Conservation (phyloP, 257 asterid species). For the Buddleja alternifolia region DNA sequence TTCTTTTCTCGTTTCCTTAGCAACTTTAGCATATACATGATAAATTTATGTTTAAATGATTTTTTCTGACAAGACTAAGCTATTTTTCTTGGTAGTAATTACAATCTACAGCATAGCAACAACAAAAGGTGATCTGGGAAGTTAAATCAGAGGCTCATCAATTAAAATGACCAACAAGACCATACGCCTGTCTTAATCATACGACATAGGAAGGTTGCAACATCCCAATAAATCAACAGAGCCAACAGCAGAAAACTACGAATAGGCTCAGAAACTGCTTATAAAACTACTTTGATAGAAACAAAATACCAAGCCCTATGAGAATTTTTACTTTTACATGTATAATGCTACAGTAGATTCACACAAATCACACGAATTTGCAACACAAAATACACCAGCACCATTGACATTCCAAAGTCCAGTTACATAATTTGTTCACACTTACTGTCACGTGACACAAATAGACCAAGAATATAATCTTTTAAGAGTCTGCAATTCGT, state of each 20-base stretch:
- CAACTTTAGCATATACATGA: no score
- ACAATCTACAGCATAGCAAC: constrained; percentile 9
- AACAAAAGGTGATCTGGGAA: no score
- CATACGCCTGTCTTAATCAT: neutral
- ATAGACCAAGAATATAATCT: constrained; percentile 5
- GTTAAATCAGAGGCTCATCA: no score
- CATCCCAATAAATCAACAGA: constrained; percentile 4
- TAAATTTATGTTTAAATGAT: neutral
- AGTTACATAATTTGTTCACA: neutral
- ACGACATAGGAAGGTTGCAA: neutral
- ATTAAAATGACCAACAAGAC: neutral
- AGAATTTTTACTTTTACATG: no score
- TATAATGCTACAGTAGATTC: neutral
- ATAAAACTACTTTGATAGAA: neutral
- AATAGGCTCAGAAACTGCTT: neutral
- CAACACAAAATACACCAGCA: constrained; percentile 1
- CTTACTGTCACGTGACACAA: neutral
- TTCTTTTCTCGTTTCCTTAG: neutral
- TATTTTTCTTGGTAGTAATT: constrained; percentile 1
- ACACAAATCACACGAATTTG: neutral
- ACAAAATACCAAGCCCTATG: neutral
- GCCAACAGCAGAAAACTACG: neutral
- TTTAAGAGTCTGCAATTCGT: neutral
- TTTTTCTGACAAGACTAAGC: neutral
- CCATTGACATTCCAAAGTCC: neutral